Evolutionary conservation across 192 early-diverging fungal species (phyloP), one percentile per base, ranked within the genome.

Genomic region (Coemansia sp.): DNA sequence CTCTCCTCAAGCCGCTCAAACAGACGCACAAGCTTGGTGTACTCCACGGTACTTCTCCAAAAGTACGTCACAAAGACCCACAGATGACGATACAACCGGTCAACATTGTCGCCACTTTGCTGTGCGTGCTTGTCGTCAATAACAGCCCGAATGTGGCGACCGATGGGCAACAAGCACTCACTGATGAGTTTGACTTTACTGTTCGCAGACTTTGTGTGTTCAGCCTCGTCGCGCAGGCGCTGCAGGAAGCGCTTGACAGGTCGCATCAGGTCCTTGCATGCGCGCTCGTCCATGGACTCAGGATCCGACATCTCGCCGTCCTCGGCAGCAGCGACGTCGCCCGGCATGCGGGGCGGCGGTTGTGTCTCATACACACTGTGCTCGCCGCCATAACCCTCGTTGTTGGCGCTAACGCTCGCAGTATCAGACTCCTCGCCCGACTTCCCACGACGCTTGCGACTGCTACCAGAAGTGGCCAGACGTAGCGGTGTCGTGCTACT

Each of bases 1-100:
- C 62, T 69, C 63, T 74, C 66, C 82, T 87, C 77, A 51, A 86
- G 55, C 25, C 85, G 71, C 60, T 80, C 82, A 86, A 89, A 89
- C 59, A 89, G 68, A 42, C 82, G 59, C 71, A 84, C 71, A 41
- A 90, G 51, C 69, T 88, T 73, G 19, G 75, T 66, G 58, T 86
- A 75, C 46, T 87, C 74, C 25, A 93, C 76, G 27, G 84, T 65
- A 51, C 74, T 76, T 19, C 89, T 87, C 91, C 89, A 90, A 69
- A 86, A 93, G 59, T 82, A 85, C 27, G 87, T 86, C 64, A 82
- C 89, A 82, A 85, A 91, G 67, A 87, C 86, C 94, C 87, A 94
- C 64, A 88, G 68, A 73, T 87, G 88, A 32, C 80, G 82, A 62
- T 84, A 73, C 27, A 84, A 67, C 78, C 73, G 66, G 65, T 70